These are phyloP conservation scores for Balamuthia mandrillaris DNA, from an alignment of 208 protist genomes.

Conservation along the genomic window DNA sequence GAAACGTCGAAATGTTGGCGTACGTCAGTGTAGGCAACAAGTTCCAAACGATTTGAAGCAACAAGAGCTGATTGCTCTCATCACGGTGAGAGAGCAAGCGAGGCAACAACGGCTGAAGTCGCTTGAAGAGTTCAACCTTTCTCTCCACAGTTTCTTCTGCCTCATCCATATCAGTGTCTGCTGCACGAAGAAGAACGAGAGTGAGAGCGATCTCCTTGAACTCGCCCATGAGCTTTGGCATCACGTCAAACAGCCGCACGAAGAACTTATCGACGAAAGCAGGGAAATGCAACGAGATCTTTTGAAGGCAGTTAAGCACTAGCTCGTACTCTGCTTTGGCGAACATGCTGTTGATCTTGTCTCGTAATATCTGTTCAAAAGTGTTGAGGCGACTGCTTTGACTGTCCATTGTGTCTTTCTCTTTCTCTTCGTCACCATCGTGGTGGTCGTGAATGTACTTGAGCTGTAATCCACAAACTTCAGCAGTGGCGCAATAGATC, in stretches of 20 bases:
- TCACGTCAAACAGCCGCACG: constrained; percentile 51
- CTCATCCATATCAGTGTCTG: not conserved
- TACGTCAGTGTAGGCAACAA: constrained; percentile 7
- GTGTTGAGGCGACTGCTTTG: not conserved
- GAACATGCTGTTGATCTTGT: constrained; percentile 40
- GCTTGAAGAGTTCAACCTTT: constrained; percentile 1
- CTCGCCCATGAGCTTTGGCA: constrained; percentile 49
- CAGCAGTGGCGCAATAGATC: constrained; percentile 61
- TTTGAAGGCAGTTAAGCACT: constrained; percentile 54
- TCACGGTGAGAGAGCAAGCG: constrained; percentile 42
- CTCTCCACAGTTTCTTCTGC: not conserved
- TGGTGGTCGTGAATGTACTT: not conserved
- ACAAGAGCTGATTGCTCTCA: constrained; percentile 39
- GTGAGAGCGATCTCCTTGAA: constrained; percentile 9
- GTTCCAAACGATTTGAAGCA: constrained; percentile 37
- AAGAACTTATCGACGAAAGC: constrained; percentile 60
- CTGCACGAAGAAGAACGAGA: not conserved
- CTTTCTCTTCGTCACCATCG: not conserved
- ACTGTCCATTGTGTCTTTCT: not conserved
- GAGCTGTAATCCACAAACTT: constrained; percentile 71
- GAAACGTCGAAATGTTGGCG: constrained; percentile 35
- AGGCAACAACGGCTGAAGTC: constrained; percentile 28
- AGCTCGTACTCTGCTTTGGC: constrained; percentile 37
- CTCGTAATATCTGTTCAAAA: constrained; percentile 51
- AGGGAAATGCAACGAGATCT: constrained; percentile 57